Percentiles rank a stretch among this genome's conserved stretches.
phyloP scores from a whole-genome alignment of 1,284 basidiomycete species.

The Ceratobasidium sp. region DNA sequence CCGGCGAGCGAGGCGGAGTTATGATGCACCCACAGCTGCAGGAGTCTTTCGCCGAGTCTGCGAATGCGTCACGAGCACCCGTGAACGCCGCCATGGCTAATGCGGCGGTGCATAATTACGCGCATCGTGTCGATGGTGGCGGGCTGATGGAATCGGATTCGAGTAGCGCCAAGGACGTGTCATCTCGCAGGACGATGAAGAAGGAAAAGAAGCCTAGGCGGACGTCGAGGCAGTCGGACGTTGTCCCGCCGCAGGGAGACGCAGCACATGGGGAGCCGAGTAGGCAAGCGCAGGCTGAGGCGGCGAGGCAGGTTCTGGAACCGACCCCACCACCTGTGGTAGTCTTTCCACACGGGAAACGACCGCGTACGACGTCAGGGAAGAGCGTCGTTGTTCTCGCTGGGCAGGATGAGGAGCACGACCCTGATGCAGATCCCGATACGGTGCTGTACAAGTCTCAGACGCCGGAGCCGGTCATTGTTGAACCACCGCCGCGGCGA shows the following conservation, averaged over 20 bases:
- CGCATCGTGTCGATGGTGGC: background rate
- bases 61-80: constrained; percentile 37
- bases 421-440: constrained; percentile 20
- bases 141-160: constrained; percentile 34
- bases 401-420: constrained; percentile 4
- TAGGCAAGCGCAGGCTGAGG: constrained; percentile 26
- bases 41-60: constrained; percentile 43
- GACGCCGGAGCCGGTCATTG: constrained; percentile 24
- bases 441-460: constrained; percentile 33
- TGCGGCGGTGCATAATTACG: constrained; percentile 25
- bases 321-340: constrained; percentile 33
- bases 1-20: constrained; percentile 7
- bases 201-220: constrained; percentile 21
- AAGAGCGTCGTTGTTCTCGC: no score
- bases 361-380: constrained; percentile 25
- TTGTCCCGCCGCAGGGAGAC: constrained; percentile 15
- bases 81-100: constrained; percentile 44
- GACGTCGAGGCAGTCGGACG: constrained; percentile 20
- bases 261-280: constrained; percentile 16
- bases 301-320: constrained; percentile 21
- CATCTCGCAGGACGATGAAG: constrained; percentile 28
- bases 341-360: constrained; percentile 8
- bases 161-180: constrained; percentile 25
- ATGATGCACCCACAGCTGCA: constrained; percentile 42
- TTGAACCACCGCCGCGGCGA: background rate